Evolutionary conservation across 2,329 filamentous ascomycete species (phyloP), one percentile per base, ranked within the genome.

Genomic region (Alternaria alternata): DNA sequence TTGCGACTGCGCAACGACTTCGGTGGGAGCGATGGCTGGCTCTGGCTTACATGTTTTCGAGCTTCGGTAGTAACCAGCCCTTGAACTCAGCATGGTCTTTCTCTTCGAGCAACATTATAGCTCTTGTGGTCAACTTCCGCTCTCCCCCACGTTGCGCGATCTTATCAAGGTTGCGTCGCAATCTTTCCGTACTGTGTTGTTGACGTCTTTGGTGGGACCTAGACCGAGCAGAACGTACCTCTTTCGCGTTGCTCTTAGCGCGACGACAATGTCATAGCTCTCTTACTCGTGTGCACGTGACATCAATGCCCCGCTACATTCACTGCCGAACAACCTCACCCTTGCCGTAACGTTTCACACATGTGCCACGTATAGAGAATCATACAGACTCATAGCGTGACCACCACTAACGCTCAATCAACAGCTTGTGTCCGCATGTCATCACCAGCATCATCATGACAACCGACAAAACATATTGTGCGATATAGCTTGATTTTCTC

Each of bases 41-140:
- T 46, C 28, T 8, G 18, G 81, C 88, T 54, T 79, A 91, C 89
- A 89, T 91, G 73, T 90, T 88, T 75, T 92, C 90, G 54, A 94
- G 86, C 64, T 90, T 87, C 79, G 89, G 89, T 63, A 93, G 87
- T 63, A 94, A 88, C 91, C 91, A 94, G 61, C 85, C 83, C 82
- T 92, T 93, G 55, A 95, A 83, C 62, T 86, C 80, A 56, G 85
- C 76, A 18, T 82, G 80, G 65, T 88, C 82, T 22, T 79, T 79
- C 18, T 87, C 86, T 43, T 82, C 80, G 59, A 88, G 81, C 64
- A 83, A 78, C 86, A 88, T 88, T 20, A 44, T 71, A 63, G n/a
- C 55, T 57, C 32, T 46, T 44, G 51, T 49, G 18, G 32, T 18
- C 34, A 46, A 38, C 46, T 59, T 12, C 22, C 46, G 44, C 52